These are phyloP conservation scores for Coniochaeta ligniaria DNA, from an alignment of 2,329 filamentous ascomycete species.

Conservation along the genomic window DNA sequence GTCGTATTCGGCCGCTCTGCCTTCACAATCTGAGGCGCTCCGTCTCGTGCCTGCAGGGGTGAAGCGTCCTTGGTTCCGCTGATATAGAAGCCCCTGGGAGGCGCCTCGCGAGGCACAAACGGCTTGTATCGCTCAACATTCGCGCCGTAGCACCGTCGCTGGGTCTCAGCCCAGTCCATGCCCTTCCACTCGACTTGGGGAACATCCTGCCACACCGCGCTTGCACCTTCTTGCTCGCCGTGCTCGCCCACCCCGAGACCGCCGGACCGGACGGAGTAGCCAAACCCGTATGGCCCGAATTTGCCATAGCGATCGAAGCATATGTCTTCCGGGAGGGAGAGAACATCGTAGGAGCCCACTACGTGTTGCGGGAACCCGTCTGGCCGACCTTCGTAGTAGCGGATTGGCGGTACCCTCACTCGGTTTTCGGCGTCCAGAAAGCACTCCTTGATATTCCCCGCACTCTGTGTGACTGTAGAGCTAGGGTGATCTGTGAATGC, in stretches of 20 bases:
- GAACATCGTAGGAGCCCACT: constrained; percentile 77
- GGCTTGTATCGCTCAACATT: constrained; percentile 65
- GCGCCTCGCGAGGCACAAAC: constrained; percentile 28
- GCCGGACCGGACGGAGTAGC: constrained; percentile 71
- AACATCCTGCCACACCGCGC: constrained; percentile 65
- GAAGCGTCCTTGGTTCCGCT: constrained; percentile 15
- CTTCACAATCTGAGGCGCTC: constrained; percentile 8
- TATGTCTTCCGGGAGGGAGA: constrained; percentile 74
- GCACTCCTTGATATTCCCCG: constrained; percentile 63
- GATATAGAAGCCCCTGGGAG: constrained; percentile 45
- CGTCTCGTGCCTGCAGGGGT: constrained; percentile 15
- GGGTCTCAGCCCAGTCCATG: constrained; percentile 72
- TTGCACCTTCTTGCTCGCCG: constrained; percentile 74
- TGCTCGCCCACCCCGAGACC: constrained; percentile 81
- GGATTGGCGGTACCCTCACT: constrained; percentile 60
- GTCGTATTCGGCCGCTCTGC: not conserved
- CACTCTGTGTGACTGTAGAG: constrained; percentile 24
- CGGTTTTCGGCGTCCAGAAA: constrained; percentile 65
- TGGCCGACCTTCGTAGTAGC: constrained; percentile 70
- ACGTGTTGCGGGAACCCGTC: constrained; percentile 78
- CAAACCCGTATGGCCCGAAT: constrained; percentile 82
- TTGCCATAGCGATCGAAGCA: constrained; percentile 92
- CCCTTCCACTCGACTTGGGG: constrained; percentile 70
- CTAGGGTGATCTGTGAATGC: constrained; percentile 40
- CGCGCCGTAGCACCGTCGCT: constrained; percentile 63